phyloP scores from a whole-genome alignment of 805 yeast genomes.

The Cyberlindnera bimundalis region DNA sequence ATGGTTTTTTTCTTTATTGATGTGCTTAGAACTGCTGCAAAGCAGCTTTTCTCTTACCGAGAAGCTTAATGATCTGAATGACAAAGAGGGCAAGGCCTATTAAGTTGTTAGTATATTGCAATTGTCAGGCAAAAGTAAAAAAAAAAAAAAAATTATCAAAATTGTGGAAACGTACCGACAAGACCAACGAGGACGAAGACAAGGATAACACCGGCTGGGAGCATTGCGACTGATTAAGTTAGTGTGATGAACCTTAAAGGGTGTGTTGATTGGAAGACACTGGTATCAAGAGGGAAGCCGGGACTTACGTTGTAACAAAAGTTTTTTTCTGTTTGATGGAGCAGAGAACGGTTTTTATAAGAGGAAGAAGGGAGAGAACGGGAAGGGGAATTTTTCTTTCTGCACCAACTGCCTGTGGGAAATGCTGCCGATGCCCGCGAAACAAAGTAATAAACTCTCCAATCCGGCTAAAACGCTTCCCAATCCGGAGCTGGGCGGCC shows the following conservation, averaged over 20 bases:
- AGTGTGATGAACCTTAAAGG: background rate
- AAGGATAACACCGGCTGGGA: conserved; percentile 33
- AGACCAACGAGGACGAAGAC: conserved; percentile 29
- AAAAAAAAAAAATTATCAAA: background rate
- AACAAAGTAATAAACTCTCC: background rate
- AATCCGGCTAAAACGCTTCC: conserved; percentile 5
- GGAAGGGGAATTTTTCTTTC: background rate
- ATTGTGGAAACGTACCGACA: conserved; percentile 23
- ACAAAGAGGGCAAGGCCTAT: conserved; percentile 19
- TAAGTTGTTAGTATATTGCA: conserved; percentile 10
- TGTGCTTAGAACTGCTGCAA: conserved; percentile 24
- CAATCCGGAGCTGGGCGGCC: no score
- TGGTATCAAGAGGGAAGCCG: background rate
- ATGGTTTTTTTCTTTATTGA: no score
- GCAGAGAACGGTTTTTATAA: background rate
- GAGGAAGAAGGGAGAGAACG: background rate
- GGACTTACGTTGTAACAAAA: background rate
- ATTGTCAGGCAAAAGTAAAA: background rate
- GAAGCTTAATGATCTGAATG: conserved; percentile 13
- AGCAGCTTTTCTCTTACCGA: conserved; percentile 24
- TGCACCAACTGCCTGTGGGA: background rate
- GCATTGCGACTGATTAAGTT: conserved; percentile 21
- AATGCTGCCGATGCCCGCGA: background rate
- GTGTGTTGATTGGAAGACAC: background rate
- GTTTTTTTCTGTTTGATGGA: background rate